These are phyloP conservation scores for Phytophthora podocarpi DNA, from an alignment of 352 stramenopile species.

Conservation along the genomic window DNA sequence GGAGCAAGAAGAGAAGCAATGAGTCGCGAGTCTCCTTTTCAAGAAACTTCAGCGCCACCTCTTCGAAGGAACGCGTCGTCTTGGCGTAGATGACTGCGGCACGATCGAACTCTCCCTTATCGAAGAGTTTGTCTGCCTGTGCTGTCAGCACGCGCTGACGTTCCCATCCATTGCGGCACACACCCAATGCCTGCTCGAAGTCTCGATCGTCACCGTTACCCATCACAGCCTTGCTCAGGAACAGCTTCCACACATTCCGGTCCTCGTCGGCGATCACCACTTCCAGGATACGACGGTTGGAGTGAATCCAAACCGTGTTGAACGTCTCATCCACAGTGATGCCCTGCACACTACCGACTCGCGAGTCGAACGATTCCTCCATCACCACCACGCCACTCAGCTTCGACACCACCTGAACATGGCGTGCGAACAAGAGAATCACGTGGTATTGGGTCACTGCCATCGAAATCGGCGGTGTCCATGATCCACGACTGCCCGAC, in stretches of 20 bases:
- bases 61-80: slow-evolving; percentile 90
- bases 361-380: slow-evolving; percentile 81
- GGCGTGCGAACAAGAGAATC: slow-evolving; percentile 84
- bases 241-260: slow-evolving; percentile 92
- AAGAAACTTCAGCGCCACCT: slow-evolving; percentile 92
- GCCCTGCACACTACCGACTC: slow-evolving; percentile 72
- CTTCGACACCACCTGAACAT: slow-evolving; percentile 87
- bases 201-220: slow-evolving; percentile 75
- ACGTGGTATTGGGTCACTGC: slow-evolving; percentile 93
- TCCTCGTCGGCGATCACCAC: slow-evolving; percentile 88
- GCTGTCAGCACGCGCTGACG: slow-evolving; percentile 87
- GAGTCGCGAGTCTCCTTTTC: slow-evolving; percentile 85
- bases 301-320: slow-evolving; percentile 87
- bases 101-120: slow-evolving; percentile 82
- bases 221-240: slow-evolving; percentile 85
- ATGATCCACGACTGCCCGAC: slow-evolving; percentile 39
- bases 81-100: slow-evolving; percentile 91
- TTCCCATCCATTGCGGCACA: slow-evolving; percentile 84
- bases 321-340: slow-evolving; percentile 76
- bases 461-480: slow-evolving; percentile 79
- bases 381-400: slow-evolving; percentile 88
- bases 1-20: slow-evolving; percentile 87
- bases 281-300: slow-evolving; percentile 79
- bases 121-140: slow-evolving; percentile 92
- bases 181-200: slow-evolving; percentile 89